Evolutionary conservation across 768 basidiomycete species (phyloP).

Genomic region (Kwoniella sp.): DNA sequence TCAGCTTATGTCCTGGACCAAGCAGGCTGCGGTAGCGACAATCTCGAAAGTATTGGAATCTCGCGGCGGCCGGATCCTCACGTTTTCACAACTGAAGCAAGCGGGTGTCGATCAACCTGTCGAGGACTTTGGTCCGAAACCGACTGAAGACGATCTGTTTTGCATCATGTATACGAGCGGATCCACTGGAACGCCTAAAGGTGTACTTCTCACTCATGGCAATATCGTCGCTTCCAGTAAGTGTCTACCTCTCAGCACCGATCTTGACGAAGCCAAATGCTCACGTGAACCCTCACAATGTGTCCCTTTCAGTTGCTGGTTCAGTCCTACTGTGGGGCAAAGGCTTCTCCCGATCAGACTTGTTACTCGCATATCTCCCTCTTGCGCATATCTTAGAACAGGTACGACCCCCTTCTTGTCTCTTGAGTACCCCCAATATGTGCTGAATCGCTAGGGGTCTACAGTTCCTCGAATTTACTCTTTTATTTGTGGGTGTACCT

Average conservation of each 20-base stretch:
- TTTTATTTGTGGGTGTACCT: constrained; percentile 45
- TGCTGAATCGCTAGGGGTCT: no score
- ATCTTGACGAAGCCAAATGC: no score
- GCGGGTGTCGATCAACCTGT: constrained; percentile 64
- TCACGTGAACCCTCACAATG: neutral
- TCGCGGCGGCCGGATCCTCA: constrained; percentile 63
- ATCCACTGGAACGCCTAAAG: constrained; percentile 89
- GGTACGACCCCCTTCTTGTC: no score
- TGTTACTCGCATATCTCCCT: constrained; percentile 46
- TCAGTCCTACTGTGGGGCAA: constrained; percentile 20
- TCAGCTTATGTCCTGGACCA: no score
- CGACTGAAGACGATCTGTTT: constrained; percentile 61
- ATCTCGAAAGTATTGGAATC: constrained; percentile 59
- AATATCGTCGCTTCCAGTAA: constrained; percentile 74
- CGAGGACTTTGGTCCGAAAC: constrained; percentile 58
- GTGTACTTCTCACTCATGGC: constrained; percentile 79
- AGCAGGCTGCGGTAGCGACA: constrained; percentile 61
- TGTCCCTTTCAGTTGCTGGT: constrained; percentile 21
- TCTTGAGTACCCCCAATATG: no score
- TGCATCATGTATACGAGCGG: constrained; percentile 74
- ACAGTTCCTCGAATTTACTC: constrained; percentile 53
- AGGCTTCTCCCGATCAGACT: constrained; percentile 25
- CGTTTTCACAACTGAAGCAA: constrained; percentile 68
- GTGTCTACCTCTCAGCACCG: constrained; percentile 16
- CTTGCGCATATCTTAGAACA: constrained; percentile 53